Evolutionary conservation across 148 eudicot species (phyloP), one percentile per base, ranked within the genome.

Genomic region (Silene latifolia): DNA sequence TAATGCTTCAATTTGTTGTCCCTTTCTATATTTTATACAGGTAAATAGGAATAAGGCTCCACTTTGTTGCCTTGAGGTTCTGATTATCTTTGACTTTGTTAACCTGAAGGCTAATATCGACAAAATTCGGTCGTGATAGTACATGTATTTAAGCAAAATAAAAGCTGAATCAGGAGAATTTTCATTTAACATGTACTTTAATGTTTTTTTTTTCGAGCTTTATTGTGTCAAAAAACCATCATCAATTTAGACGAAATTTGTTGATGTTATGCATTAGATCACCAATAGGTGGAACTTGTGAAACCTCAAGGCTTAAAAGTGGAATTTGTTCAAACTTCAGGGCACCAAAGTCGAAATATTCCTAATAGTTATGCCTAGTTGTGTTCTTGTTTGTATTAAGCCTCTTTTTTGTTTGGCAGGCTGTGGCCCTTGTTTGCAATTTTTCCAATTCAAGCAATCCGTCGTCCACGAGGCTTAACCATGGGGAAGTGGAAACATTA

Each of bases 401-500:
- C 59, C 54, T 64, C 20, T 80, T 63, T 39, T 42, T 10, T 54
- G 11, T 17, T 27, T 83, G 81, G 24, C 87, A 95, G 98, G 86
- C 89, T 75, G 93, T 95, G 70, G 98, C 98, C 77, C 97, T 95
- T 68, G 92, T 95, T 70, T 95, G 98, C 90, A 95, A 90, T 79
- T 95, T 95, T 80, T 82, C 86, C 61, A 88, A 82, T 47, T 82
- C 88, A 47, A 80, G 44, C 65, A 80, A 82, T 80, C 85, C 84
- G 20, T 69, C 82, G 24, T 63, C 82, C 32, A 86, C 76, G 39
- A 88, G 82, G 85, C 93, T 95, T 63, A 88, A 85, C 82, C 98
- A 95, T 85, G 89, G 91, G 71, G 98, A 95, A 76, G 87, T 95
- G 48, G 98, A 95, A 86, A 95, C 98, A 32, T 89, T 95, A 72